phyloP scores from a whole-genome alignment of 805 yeast species.

The Priceomyces medius region DNA sequence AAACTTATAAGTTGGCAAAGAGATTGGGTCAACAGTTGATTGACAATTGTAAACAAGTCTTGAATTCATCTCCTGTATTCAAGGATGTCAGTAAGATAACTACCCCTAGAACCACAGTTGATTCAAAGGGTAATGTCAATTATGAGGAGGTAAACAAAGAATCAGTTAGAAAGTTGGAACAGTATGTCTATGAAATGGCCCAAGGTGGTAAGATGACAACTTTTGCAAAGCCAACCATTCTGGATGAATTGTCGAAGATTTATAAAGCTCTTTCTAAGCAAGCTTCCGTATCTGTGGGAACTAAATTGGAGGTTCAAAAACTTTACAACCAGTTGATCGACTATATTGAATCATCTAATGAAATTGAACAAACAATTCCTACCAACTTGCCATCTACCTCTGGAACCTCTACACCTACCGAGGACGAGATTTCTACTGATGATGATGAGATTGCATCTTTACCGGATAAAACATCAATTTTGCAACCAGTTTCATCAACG shows the following conservation, averaged over 20 bases:
- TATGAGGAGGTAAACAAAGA: slow-evolving; percentile 87
- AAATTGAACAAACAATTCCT: slow-evolving; percentile 50
- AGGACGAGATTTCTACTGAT: slow-evolving; percentile 49
- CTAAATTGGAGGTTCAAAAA: slow-evolving; percentile 68
- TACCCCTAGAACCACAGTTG: slow-evolving; percentile 89
- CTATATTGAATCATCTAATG: slow-evolving; percentile 66
- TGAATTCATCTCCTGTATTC: slow-evolving; percentile 81
- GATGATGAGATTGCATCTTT: slow-evolving; percentile 86
- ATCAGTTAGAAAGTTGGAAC: slow-evolving; percentile 89
- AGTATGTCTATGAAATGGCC: slow-evolving; percentile 95
- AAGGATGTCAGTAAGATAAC: slow-evolving; percentile 94
- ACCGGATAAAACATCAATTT: slow-evolving; percentile 65
- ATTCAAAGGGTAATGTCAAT: slow-evolving; percentile 80
- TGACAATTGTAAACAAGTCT: slow-evolving; percentile 90
- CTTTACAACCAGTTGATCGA: slow-evolving; percentile 68
- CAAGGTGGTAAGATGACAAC: slow-evolving; percentile 85
- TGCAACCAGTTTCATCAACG: slow-evolving; percentile 69
- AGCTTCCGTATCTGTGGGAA: slow-evolving; percentile 56
- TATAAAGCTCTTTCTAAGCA: slow-evolving; percentile 80
- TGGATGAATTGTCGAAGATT: slow-evolving; percentile 80
- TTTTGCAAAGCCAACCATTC: slow-evolving; percentile 66
- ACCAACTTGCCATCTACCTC: slow-evolving; percentile 21
- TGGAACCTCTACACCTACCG: slow-evolving; percentile 37
- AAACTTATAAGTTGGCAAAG: slow-evolving; percentile 87
- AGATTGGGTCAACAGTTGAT: slow-evolving; percentile 89